phyloP scores from a whole-genome alignment of 2,329 filamentous ascomycete genomes.

The Atkinsonella texensis region DNA sequence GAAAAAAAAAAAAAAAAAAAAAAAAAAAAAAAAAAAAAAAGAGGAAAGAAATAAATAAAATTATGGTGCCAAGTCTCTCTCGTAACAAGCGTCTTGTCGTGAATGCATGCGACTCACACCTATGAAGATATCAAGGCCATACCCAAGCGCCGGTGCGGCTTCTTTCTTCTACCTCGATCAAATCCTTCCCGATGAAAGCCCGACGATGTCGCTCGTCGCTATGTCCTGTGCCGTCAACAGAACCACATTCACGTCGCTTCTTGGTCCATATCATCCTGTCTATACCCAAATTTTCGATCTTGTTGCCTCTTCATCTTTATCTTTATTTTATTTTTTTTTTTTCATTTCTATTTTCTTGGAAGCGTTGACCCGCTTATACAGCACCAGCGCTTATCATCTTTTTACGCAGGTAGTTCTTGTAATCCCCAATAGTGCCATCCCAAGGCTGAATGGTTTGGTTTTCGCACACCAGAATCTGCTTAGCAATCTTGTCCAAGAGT shows the following conservation, averaged over 20 bases:
- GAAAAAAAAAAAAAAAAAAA: too few species aligned
- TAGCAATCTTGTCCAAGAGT: constrained; percentile 97
- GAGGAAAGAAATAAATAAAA: too few species aligned
- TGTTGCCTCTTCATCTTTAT: background rate
- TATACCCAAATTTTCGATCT: constrained; percentile 16
- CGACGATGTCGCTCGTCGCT: constrained; percentile 9
- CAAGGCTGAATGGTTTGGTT: constrained; percentile 87
- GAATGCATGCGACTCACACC: constrained; percentile 15
- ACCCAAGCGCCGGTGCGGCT: constrained; percentile 17
- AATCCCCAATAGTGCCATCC: constrained; percentile 81
- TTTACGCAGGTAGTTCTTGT: constrained; percentile 98
- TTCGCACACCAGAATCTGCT: constrained; percentile 98
- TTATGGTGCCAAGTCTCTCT: constrained; percentile 22
- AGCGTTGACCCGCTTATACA: constrained; percentile 49
- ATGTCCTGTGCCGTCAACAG: constrained; percentile 7
- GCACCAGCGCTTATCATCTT: constrained; percentile 90
- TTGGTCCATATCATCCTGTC: constrained; percentile 9
- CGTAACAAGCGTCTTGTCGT: constrained; percentile 14
- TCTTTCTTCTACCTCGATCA: background rate
- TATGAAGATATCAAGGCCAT: constrained; percentile 19
- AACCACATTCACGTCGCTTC: constrained; percentile 7
- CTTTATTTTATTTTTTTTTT: constrained; percentile 1
- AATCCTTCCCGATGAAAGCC: constrained; percentile 9
- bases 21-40: too few species aligned
- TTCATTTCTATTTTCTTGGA: too few species aligned